phyloP scores from a whole-genome alignment of 2,329 filamentous ascomycete genomes.

The Thermothelomyces thermophilus region DNA sequence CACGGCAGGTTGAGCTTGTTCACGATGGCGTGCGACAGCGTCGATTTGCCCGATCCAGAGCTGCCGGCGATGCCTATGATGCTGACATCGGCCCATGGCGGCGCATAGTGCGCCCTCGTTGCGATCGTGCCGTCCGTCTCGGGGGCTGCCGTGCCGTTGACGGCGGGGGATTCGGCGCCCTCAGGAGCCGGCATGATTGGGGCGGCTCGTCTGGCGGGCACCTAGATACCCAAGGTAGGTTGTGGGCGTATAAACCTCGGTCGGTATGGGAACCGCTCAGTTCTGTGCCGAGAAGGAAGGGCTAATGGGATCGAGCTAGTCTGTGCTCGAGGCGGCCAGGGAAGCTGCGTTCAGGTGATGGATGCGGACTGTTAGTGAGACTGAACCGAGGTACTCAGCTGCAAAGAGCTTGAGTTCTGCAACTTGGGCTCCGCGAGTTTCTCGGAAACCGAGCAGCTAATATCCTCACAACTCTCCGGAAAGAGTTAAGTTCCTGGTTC shows the following conservation, averaged over 20 bases:
- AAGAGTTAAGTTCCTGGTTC: neutral
- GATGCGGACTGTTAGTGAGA: no score
- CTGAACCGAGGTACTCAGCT: no score
- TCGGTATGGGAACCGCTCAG: no score
- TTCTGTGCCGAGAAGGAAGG: no score
- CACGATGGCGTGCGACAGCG: conserved; percentile 85
- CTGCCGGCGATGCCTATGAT: conserved; percentile 95
- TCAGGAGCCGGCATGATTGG: conserved; percentile 14
- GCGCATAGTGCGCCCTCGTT: conserved; percentile 70
- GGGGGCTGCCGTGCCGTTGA: conserved; percentile 8
- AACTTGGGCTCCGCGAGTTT: no score
- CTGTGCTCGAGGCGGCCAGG: neutral
- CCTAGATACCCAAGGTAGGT: no score
- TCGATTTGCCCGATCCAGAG: conserved; percentile 92
- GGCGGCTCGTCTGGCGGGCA: neutral
- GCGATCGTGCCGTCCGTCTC: conserved; percentile 39
- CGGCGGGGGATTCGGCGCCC: neutral
- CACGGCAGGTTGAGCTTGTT: conserved; percentile 85
- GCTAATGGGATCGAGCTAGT: no score
- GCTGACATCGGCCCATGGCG: conserved; percentile 92
- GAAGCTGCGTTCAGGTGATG: neutral
- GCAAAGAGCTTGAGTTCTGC: no score
- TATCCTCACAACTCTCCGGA: neutral
- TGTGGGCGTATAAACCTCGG: no score
- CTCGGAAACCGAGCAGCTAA: no score